Base-by-base conservation (phyloP, 805 yeast species). In the Monosporozyma servazzii region DNA sequence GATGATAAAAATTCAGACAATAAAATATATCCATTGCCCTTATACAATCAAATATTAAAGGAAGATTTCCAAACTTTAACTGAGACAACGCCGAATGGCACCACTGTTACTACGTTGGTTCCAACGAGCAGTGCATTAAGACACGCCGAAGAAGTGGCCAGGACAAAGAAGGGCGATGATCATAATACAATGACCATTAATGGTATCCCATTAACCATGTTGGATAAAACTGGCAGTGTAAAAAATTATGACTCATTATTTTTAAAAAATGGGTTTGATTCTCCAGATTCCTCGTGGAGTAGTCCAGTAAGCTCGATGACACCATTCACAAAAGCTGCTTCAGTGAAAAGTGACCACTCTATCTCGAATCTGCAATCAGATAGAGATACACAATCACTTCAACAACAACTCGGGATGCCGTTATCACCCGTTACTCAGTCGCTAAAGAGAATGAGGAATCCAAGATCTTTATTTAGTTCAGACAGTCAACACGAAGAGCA, bases 41-140 rank as follows among this genome's bases (percentile, higher is more conserved):
- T 89, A 61, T 89, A 88, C 68, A 87, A 86, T 62, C 96, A 89
- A 66, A 89, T 89, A 62, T 85, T 90, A 30, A 83, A 81, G 59
- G 96, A 89, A 65, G 91, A 88, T 65, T 89, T 88, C 70, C 84
- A 84, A 48, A 84, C 96, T 0, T 80, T 86, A 30, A 84, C 89
- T 1, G 81, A 88, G 2, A 89, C 95, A 0, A 85, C 96, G 0
- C 96, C 96, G 1, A 87, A 87, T 58, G 97, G 97, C 51, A 89
- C 96, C 0, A 87, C 96, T 0, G 77, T 88, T 21, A 89, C 96
- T 0, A 88, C 90, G 0, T 75, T 89, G 56, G 90, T 88, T 1
- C 96, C 96, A 2, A 88, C 96, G 0, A 85, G 84, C 62, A 80
- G 79, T 54, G 93, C 95, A 0, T 74, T 86, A 70, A 70, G 55